A percentile compares a stretch with the other conserved stretches of the same genome.
Conservation (phyloP, 129 eudicot genomes). For the Centella asiatica region DNA sequence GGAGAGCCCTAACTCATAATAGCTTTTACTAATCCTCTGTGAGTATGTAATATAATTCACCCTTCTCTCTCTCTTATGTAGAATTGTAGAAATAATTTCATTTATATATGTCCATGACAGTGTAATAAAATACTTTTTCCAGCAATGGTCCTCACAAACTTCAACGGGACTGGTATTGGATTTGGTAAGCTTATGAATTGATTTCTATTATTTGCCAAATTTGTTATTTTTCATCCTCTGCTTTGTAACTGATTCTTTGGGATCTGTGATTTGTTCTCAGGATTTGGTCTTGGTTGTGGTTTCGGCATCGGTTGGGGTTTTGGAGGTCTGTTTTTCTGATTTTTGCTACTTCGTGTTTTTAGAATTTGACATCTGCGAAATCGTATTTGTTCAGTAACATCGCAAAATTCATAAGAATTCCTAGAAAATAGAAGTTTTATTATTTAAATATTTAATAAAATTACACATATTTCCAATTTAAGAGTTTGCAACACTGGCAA, state of each 20-base stretch:
- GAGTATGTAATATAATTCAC: neutral
- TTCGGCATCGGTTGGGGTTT: constrained; percentile 88
- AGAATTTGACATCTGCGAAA: too few relatives aligned
- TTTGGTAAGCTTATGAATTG: constrained; percentile 36
- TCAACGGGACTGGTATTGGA: constrained; percentile 67
- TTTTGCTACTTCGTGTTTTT: too few relatives aligned
- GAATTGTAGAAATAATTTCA: too few relatives aligned
- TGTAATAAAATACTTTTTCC: neutral
- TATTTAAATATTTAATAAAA: too few relatives aligned
- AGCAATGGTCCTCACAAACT: constrained; percentile 57
- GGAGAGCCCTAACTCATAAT: neutral
- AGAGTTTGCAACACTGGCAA: too few relatives aligned
- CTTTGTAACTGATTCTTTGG: neutral
- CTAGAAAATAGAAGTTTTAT: too few relatives aligned
- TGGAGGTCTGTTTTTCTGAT: too few relatives aligned
- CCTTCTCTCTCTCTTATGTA: too few relatives aligned
- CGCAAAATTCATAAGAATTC: too few relatives aligned
- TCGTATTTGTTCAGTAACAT: too few relatives aligned
- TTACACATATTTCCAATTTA: too few relatives aligned
- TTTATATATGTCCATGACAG: neutral
- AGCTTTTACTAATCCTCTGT: neutral
- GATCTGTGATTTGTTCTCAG: constrained; percentile 23
- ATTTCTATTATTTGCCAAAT: neutral
- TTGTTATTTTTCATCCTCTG: neutral
- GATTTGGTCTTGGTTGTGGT: constrained; percentile 76